Conservation (phyloP, 495 filamentous ascomycete species). For the Massariosphaeria phaeospora region DNA sequence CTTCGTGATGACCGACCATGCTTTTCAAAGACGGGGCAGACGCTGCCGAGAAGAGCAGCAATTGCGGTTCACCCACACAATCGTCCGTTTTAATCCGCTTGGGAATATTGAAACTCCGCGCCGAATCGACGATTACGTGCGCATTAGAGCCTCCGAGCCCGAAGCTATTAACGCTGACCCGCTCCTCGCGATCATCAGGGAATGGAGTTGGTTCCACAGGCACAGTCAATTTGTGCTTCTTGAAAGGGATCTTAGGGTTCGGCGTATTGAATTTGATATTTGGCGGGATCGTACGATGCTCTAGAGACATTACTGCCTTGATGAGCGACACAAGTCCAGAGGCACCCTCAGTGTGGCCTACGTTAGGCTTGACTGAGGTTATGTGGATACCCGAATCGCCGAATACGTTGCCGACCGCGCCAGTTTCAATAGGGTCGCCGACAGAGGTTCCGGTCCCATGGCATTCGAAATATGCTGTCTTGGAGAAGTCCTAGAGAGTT, state of each 20-base stretch:
- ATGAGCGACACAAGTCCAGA: slow-evolving; percentile 38
- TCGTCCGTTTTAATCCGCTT: background rate
- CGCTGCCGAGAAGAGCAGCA: background rate
- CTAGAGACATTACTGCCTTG: slow-evolving; percentile 37
- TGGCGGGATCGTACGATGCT: slow-evolving; percentile 39
- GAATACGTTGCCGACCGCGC: slow-evolving; percentile 47
- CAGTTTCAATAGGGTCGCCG: slow-evolving; percentile 45
- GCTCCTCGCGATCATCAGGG: slow-evolving; percentile 29
- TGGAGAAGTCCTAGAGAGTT: slow-evolving; percentile 26
- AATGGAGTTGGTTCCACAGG: slow-evolving; percentile 33
- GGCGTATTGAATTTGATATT: slow-evolving; percentile 38
- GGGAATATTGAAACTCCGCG: background rate
- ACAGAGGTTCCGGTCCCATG: slow-evolving; percentile 42
- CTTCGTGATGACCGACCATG: background rate
- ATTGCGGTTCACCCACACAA: background rate
- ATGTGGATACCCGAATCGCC: slow-evolving; percentile 25
- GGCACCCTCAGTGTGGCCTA: slow-evolving; percentile 42
- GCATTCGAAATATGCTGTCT: slow-evolving; percentile 38
- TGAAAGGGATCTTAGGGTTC: slow-evolving; percentile 30
- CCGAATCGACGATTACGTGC: slow-evolving; percentile 15
- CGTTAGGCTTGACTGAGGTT: slow-evolving; percentile 40
- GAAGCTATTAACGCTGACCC: slow-evolving; percentile 39
- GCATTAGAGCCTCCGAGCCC: slow-evolving; percentile 29
- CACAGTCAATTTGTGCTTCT: slow-evolving; percentile 9
- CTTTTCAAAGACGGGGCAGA: background rate